Percentiles rank a stretch among this genome's conserved stretches.
Evolutionary conservation across 1,139 yeast species (phyloP).

Genomic region (Blastobotrys ciferrii): DNA sequence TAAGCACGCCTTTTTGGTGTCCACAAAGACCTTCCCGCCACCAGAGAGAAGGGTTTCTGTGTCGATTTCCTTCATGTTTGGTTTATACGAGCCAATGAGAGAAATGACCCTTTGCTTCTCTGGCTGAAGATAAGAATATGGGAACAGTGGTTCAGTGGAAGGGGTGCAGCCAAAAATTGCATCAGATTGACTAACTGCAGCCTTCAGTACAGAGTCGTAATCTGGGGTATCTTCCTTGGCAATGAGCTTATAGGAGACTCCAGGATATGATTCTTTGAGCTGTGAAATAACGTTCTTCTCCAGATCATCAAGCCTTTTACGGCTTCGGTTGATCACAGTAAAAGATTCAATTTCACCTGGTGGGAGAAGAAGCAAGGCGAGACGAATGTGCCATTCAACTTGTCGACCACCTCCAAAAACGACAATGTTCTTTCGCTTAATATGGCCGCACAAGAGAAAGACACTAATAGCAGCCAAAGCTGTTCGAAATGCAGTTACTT

Average conservation of each 20-base stretch:
- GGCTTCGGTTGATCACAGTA: conserved; percentile 11
- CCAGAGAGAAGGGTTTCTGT: conserved; percentile 16
- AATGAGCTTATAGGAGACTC: conserved; percentile 6
- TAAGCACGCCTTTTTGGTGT: conserved; percentile 13
- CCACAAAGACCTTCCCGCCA: conserved; percentile 16
- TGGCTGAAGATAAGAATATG: conserved; percentile 10
- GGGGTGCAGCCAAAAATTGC: conserved; percentile 13
- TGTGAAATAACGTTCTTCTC: conserved; percentile 5
- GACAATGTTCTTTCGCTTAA: conserved; percentile 6
- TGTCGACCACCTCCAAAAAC: conserved; percentile 14
- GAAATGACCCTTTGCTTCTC: conserved; percentile 13
- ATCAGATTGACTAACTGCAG: conserved; percentile 6
- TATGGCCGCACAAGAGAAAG: conserved; percentile 1
- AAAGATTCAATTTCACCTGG: conserved; percentile 9
- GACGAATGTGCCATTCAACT: conserved; percentile 15
- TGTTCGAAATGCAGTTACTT: conserved; percentile 14
- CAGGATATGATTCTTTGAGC: neutral
- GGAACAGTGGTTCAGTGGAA: conserved; percentile 16
- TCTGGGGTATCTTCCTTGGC: conserved; percentile 11
- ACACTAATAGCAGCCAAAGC: conserved; percentile 11
- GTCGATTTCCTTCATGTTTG: conserved; percentile 19
- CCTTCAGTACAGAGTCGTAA: conserved; percentile 2
- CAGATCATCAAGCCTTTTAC: conserved; percentile 4
- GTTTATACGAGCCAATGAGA: conserved; percentile 19
- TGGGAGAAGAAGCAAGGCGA: conserved; percentile 9